Base-by-base conservation (phyloP, 2,329 filamentous ascomycete species). In the Cephalotrichum gorgonifer region DNA sequence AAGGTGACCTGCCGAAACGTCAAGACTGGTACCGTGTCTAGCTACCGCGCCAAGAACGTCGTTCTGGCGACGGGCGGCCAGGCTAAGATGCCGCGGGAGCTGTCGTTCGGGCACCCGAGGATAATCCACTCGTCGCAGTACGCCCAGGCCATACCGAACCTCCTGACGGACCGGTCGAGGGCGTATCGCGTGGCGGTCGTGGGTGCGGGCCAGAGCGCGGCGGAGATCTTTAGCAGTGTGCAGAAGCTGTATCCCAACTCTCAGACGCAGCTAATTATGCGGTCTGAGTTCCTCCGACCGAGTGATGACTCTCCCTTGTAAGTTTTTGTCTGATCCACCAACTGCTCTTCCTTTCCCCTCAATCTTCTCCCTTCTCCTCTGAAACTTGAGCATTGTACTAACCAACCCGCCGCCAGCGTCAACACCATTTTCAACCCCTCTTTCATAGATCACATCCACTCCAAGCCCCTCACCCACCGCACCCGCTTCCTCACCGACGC, bases 261-360 rank as follows among this genome's bases (percentile, higher is more conserved):
- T 26, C 76, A 79, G 57, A 90, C 89, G 0, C 78, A 74, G 31
- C 68, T 98, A 50, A 71, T 96, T 52, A 91, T 95, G 73, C 83
- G 88, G 56, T 83, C 84, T 39, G 80, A 88, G 54, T 89, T 91
- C 50, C 69, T 98, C 52, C 82, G 86, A 57, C 91, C 91, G 1
- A 95, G 88, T 61, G 91, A 98, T 62, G 93, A 97, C 64, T 95
- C 88, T 48, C 93, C 91, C 17, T 97, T 97, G 86, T 90, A 72
- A 72, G 85, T 76, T 30, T 20, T 30, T 28, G 6, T 28, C 27
- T 41, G 20, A 41, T 26, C 38, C 11, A 23, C n/a, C 28, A 28
- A 46, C n/a, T n/a, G n/a, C n/a, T 20, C 30, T 28, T 14, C 43
- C 27, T 41, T 23, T 44, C 20, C 38, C 11, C 27, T n/a, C 28